Evolutionary conservation across 257 asterid genomes (phyloP).

Genomic region (Plantago elongata): DNA sequence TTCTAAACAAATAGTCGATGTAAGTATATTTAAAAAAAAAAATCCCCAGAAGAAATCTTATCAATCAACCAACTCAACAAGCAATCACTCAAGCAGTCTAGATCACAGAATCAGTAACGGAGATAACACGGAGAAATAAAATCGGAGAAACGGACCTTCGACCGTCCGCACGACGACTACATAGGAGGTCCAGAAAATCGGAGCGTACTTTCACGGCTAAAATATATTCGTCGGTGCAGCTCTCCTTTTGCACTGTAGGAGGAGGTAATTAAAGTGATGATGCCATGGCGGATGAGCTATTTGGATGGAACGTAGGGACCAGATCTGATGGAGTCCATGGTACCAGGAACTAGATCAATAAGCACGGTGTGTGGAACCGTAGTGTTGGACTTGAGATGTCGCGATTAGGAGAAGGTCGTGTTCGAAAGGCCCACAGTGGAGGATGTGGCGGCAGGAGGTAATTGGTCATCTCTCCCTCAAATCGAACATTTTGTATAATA

Average conservation of each 20-base stretch:
- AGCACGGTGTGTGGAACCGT: conserved; percentile 88
- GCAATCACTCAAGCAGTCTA: not conserved
- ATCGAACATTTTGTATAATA: no score
- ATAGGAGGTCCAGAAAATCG: conserved; percentile 57
- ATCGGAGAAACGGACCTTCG: conserved; percentile 33
- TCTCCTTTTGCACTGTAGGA: no score
- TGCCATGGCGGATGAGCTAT: conserved; percentile 15
- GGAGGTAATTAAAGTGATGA: conserved; percentile 14
- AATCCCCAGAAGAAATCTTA: no score
- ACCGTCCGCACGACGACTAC: conserved; percentile 56
- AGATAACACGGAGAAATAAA: not conserved
- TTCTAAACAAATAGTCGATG: no score
- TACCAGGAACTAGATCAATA: conserved; percentile 95
- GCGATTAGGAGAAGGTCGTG: conserved; percentile 79
- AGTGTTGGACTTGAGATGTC: conserved; percentile 51
- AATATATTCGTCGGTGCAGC: conserved; percentile 10
- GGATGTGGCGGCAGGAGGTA: conserved; percentile 25
- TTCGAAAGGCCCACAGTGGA: conserved; percentile 52
- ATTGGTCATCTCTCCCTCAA: no score
- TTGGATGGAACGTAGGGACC: conserved; percentile 41
- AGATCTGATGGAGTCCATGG: conserved; percentile 89
- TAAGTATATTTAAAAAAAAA: no score
- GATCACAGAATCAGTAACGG: not conserved
- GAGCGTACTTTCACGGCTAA: conserved; percentile 44
- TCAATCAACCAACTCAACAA: not conserved